These are phyloP conservation scores for Picochlorum sp. DNA, from an alignment of 139 green algal genomes.

Conservation along the genomic window DNA sequence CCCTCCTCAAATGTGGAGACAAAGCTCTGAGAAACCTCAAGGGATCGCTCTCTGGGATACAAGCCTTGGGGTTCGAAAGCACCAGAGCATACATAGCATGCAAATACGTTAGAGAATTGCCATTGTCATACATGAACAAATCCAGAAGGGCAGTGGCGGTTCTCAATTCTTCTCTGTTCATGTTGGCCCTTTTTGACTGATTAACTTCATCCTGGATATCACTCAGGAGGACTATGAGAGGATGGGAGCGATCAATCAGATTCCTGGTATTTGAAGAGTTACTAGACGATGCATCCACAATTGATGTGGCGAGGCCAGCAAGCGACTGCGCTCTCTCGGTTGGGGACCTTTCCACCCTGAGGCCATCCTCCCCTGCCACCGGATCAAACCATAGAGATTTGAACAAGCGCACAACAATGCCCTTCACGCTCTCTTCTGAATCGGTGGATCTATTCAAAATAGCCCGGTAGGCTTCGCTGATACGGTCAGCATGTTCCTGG, in stretches of 20 bases:
- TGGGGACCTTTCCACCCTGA: slow-evolving; percentile 13
- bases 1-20: slow-evolving; percentile 57
- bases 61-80: slow-evolving; percentile 45
- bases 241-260: slow-evolving; percentile 42
- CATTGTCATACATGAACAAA: neutral
- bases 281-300: slow-evolving; percentile 27
- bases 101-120: slow-evolving; percentile 23
- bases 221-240: slow-evolving; percentile 41
- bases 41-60: slow-evolving; percentile 40
- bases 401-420: slow-evolving; percentile 52
- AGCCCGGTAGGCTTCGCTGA: slow-evolving; percentile 44
- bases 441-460: slow-evolving; percentile 45
- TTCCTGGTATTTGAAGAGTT: neutral
- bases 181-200: slow-evolving; percentile 16
- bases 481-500: slow-evolving; percentile 25
- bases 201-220: slow-evolving; percentile 9
- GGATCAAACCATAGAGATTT: slow-evolving; percentile 39
- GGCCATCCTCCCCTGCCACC: slow-evolving; percentile 1
- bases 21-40: slow-evolving; percentile 47
- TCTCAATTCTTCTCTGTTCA: slow-evolving; percentile 14
- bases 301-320: slow-evolving; percentile 25
- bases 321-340: slow-evolving; percentile 33
- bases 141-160: slow-evolving; percentile 51
- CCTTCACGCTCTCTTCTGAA: slow-evolving; percentile 47
- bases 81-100: slow-evolving; percentile 71